A percentile compares a stretch with the other conserved stretches of the same genome.
These are phyloP conservation scores for Nothophytophthora sp. DNA, from an alignment of 352 stramenopile genomes.

Conservation along the genomic window DNA sequence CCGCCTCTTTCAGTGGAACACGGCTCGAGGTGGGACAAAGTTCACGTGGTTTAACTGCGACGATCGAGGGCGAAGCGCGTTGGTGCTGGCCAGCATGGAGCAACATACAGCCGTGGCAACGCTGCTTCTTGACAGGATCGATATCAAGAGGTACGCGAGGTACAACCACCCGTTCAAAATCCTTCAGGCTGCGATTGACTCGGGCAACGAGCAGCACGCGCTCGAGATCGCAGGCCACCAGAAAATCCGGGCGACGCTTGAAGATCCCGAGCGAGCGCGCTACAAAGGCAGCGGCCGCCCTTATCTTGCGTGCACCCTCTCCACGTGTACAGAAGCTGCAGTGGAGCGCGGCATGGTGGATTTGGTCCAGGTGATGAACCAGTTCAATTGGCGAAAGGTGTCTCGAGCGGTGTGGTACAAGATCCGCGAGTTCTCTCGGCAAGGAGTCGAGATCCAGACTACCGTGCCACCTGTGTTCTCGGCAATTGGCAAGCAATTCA, in stretches of 20 bases:
- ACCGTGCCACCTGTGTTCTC: not conserved
- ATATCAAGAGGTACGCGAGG: not conserved
- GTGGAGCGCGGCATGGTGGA: conserved; percentile 1
- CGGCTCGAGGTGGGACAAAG: conserved; percentile 5
- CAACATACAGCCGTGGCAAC: conserved; percentile 4
- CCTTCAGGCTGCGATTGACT: conserved; percentile 12
- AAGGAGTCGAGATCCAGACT: conserved; percentile 1
- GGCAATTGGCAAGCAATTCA: conserved; percentile 5
- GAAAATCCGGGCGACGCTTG: conserved; percentile 2
- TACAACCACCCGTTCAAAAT: conserved; percentile 23
- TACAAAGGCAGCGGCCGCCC: conserved; percentile 7
- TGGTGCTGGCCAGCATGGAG: conserved; percentile 13
- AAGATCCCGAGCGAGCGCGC: not conserved
- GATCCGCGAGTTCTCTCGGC: not conserved
- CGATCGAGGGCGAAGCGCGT: conserved; percentile 1
- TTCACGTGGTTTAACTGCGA: conserved; percentile 14
- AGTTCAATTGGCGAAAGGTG: conserved; percentile 3
- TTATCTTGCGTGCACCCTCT: not conserved
- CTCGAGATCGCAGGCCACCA: conserved; percentile 6
- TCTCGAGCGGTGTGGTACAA: conserved; percentile 8
- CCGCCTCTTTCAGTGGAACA: conserved; percentile 1
- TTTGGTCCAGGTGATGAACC: conserved; percentile 5
- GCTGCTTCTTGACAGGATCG: conserved; percentile 10
- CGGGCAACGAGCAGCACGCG: conserved; percentile 5
- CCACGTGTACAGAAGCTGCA: conserved; percentile 5